These are phyloP conservation scores for Jatropha multifida DNA, from an alignment of 441 rosid species.

Conservation along the genomic window DNA sequence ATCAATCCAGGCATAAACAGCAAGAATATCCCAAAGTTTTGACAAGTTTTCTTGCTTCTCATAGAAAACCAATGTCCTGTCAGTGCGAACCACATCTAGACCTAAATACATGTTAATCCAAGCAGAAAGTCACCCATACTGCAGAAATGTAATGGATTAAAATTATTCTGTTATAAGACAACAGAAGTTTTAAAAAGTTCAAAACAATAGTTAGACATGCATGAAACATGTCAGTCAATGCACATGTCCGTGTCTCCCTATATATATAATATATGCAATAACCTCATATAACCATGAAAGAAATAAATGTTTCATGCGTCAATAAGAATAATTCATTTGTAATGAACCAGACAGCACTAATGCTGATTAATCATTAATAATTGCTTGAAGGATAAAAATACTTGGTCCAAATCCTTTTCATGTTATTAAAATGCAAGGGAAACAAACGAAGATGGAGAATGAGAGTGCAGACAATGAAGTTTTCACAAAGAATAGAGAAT, in stretches of 20 bases:
- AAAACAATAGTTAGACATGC: not conserved
- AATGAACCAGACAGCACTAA: not conserved
- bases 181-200: not conserved
- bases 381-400: not conserved
- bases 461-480: not conserved
- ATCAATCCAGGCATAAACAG: slow-evolving; percentile 94
- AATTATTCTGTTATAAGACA: not conserved
- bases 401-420: slow-evolving; percentile 10
- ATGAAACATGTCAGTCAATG: not conserved
- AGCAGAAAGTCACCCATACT: slow-evolving; percentile 4
- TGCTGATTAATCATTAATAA: not conserved
- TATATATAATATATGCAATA: not conserved
- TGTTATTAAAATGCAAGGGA: not conserved
- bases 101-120: slow-evolving; percentile 41
- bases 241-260: not conserved
- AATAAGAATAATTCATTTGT: not conserved
- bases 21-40: slow-evolving; percentile 91
- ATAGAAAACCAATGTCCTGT: slow-evolving; percentile 80
- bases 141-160: not conserved
- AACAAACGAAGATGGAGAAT: slow-evolving; percentile 8
- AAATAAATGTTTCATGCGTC: not conserved
- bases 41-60: slow-evolving; percentile 88
- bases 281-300: slow-evolving; percentile 1
- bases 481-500: not conserved
- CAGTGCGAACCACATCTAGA: slow-evolving; percentile 91